A percentile compares a stretch with the other conserved stretches of the same genome.
These are phyloP conservation scores for Malassezia equina DNA, from an alignment of 1,284 basidiomycete species.

Conservation along the genomic window DNA sequence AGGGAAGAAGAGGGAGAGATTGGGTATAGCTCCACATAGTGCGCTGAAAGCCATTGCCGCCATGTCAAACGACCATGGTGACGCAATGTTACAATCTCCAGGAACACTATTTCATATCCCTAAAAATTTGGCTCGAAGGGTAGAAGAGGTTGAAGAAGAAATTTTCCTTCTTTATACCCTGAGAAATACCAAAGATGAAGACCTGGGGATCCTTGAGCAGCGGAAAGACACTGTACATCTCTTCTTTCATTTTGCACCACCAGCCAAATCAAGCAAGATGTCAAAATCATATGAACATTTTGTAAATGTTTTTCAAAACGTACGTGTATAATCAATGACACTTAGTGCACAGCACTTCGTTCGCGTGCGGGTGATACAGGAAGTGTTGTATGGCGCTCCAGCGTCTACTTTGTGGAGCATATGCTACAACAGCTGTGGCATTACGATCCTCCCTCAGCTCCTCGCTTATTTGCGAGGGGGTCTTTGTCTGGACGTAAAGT, in stretches of 20 bases:
- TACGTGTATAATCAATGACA: background rate
- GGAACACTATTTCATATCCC: background rate
- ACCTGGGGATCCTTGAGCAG: conserved; percentile 7
- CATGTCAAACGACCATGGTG: background rate
- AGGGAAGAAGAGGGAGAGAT: conserved; percentile 12
- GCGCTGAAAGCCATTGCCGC: background rate
- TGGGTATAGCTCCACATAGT: conserved; percentile 5
- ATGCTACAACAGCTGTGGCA: conserved; percentile 7
- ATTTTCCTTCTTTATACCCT: conserved; percentile 27
- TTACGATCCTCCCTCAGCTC: background rate
- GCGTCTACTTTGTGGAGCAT: conserved; percentile 22
- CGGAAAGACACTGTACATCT: background rate
- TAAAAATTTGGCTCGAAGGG: conserved; percentile 4
- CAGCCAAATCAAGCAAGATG: background rate
- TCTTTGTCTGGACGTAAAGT: conserved; percentile 15
- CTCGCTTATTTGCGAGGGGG: conserved; percentile 12
- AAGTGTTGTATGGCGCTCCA: conserved; percentile 38
- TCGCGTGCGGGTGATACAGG: conserved; percentile 36
- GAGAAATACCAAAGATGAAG: background rate
- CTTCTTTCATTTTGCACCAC: background rate
- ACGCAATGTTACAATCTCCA: background rate
- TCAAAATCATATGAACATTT: background rate
- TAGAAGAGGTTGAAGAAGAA: conserved; percentile 32
- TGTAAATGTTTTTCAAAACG: conserved; percentile 1
- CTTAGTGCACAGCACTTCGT: conserved; percentile 32